Percentiles rank a stretch among this genome's conserved stretches.
Evolutionary conservation across 139 green algal genomes (phyloP).

Genomic region (Chlorella sp.): DNA sequence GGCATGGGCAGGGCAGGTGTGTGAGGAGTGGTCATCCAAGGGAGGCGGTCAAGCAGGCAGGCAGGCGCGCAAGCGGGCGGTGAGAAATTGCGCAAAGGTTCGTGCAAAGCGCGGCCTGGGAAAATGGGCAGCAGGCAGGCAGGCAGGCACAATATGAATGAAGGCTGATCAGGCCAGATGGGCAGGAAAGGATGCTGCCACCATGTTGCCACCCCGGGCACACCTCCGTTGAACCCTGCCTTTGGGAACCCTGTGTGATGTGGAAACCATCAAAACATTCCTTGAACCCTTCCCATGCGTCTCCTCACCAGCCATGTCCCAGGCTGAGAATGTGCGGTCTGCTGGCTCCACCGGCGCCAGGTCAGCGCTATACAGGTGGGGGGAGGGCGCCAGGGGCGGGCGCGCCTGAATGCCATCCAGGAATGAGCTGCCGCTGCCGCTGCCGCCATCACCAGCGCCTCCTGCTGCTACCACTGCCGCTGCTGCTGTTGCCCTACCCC

Average conservation of each 20-base stretch:
- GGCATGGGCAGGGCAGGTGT: too few relatives aligned
- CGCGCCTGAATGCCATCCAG: background rate
- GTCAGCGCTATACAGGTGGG: background rate
- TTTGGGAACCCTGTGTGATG: too few relatives aligned
- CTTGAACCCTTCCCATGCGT: background rate
- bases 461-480: too few relatives aligned
- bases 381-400: background rate
- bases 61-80: too few relatives aligned
- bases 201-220: too few relatives aligned
- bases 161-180: background rate
- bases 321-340: background rate
- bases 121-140: background rate
- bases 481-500: too few relatives aligned
- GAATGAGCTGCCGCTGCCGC: background rate
- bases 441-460: background rate
- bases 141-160: background rate
- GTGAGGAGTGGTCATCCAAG: too few relatives aligned
- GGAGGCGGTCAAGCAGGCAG: too few relatives aligned
- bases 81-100: too few relatives aligned
- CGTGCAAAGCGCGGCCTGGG: too few relatives aligned
- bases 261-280: too few relatives aligned
- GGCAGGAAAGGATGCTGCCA: background rate
- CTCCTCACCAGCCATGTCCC: constrained; percentile 1
- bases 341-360: background rate
- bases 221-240: too few relatives aligned